Conservation (phyloP, 805 yeast genomes). For the Myxozyma neotropica region DNA sequence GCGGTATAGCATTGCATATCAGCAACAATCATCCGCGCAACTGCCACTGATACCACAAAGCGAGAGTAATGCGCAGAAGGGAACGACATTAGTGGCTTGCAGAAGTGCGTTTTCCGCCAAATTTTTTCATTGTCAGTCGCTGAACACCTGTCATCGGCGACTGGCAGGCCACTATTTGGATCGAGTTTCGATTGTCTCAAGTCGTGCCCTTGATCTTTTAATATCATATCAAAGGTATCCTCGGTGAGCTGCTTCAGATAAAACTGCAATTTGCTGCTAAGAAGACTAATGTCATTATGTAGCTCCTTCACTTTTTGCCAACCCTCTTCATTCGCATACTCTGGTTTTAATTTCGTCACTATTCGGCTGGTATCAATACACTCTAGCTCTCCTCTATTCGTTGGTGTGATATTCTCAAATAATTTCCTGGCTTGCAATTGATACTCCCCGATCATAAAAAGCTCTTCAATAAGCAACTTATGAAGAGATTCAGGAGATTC, state of each 20-base stretch:
- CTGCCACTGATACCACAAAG: background rate
- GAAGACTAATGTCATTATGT: background rate
- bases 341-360: background rate
- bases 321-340: constrained; percentile 1
- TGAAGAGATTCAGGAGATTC: background rate
- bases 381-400: background rate
- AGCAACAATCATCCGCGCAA: background rate
- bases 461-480: background rate
- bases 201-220: background rate
- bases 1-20: background rate
- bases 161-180: background rate
- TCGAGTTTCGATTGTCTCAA: background rate
- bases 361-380: background rate
- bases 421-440: background rate
- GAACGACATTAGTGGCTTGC: background rate
- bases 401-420: background rate
- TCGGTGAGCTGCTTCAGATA: background rate
- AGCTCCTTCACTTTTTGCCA: background rate
- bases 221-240: background rate
- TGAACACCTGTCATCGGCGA: background rate
- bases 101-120: constrained; percentile 1
- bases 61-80: background rate
- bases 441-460: background rate
- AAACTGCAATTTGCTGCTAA: background rate
- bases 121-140: background rate